Percentiles rank a stretch among this genome's conserved stretches.
Conservation (phyloP, 495 filamentous ascomycete genomes). For the Penicillium mononematosum region DNA sequence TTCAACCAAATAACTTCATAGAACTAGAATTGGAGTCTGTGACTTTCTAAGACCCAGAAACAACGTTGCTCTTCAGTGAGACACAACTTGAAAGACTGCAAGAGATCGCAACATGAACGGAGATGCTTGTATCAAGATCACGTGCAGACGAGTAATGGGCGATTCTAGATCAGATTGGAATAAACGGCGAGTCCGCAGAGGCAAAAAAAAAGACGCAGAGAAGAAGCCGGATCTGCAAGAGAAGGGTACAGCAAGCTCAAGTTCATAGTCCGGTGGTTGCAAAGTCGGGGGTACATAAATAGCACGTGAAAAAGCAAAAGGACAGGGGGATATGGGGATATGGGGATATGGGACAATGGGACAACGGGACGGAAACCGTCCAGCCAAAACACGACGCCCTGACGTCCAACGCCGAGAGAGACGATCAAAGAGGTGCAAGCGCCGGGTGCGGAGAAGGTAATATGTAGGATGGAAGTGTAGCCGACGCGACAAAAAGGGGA, state of each 20-base stretch:
- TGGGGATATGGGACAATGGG: constrained; percentile 31
- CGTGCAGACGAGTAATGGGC: neutral
- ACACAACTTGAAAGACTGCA: constrained; percentile 4
- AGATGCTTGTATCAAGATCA: constrained; percentile 11
- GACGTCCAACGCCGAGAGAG: constrained; percentile 49
- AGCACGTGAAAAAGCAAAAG: neutral
- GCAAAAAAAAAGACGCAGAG: constrained; percentile 8
- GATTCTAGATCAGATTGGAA: constrained; percentile 12
- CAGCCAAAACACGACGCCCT: constrained; percentile 47
- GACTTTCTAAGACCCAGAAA: constrained; percentile 21
- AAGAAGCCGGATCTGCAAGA: constrained; percentile 15
- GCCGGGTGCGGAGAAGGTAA: constrained; percentile 29
- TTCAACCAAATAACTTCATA: neutral
- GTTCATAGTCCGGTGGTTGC: constrained; percentile 15
- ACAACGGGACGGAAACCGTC: constrained; percentile 30
- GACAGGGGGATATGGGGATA: constrained; percentile 21
- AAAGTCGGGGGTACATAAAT: constrained; percentile 1
- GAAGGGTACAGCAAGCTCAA: constrained; percentile 23
- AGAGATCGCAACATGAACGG: constrained; percentile 8
- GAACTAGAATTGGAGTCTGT: constrained; percentile 16
- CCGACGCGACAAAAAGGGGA: constrained; percentile 17
- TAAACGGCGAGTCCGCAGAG: neutral
- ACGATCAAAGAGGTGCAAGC: constrained; percentile 39
- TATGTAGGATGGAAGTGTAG: constrained; percentile 18
- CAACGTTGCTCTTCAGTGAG: constrained; percentile 11